Evolutionary conservation across 2,329 filamentous ascomycete species (phyloP), one percentile per base, ranked within the genome.

Genomic region (Tolypocladium tundrense): DNA sequence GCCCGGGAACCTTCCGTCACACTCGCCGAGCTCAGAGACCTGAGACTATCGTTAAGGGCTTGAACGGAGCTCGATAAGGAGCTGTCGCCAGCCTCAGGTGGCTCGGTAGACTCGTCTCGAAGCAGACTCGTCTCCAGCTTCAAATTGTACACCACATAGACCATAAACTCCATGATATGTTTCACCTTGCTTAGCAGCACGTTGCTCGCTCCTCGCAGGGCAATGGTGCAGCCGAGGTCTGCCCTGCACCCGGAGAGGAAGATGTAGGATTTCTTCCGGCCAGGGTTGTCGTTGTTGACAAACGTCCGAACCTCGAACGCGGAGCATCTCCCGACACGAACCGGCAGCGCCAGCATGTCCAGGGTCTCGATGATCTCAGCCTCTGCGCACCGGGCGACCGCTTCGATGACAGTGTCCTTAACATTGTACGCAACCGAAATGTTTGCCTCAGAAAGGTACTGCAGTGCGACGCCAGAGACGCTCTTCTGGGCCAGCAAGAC

Each of bases 401-500:
- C 94, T 67, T 96, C 93, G 58, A 99, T 87, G 14, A 99, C 94
- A 0, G 93, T 95, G 40, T 90, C 86, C 70, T 99, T 99, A 66
- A 99, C 93, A 72, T 99, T 97, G 76, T 94, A 96, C 0, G 88
- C 92, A 14, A 97, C 95, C 3, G 93, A 88, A 61, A 99, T 95
- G 59, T 91, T 90, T 13, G 90, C 90, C 65, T 94, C 87, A 24
- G 91, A 88, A 1, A 99, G 79, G 64, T 95, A 90, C 66, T 95
- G 88, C 57, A 99, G 77, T 3, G 95, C 94, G 52, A 97, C 79
- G 0, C 94, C 93, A 3, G 94, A 94, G 16, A 99, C 90, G 64
- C 93, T 90, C 65, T 91, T 93, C 69, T 97, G 89, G 1, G 94
- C 91, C n/a, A 99, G 81, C 21, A 99, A 77, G 13, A 99, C 79